Evolutionary conservation across 352 stramenopile species (phyloP).

Genomic region (Phytophthora pseudosyringae): DNA sequence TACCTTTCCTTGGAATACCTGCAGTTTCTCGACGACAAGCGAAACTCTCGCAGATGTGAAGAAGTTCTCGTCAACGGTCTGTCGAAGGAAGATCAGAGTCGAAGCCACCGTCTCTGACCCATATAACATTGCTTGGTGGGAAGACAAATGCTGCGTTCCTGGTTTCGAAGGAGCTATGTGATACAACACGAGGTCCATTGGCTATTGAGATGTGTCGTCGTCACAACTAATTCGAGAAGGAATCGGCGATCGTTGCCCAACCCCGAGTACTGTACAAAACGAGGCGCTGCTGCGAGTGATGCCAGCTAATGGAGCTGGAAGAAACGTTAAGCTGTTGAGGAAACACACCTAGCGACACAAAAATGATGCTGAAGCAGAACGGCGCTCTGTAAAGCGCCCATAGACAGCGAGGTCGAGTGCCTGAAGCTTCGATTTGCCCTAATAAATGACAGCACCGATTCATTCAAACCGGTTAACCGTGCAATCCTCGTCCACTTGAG

Average conservation of each 20-base stretch:
- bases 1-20: slow-evolving; percentile 14
- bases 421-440: too few relatives aligned
- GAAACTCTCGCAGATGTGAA: background rate
- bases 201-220: slow-evolving; percentile 2
- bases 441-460: too few relatives aligned
- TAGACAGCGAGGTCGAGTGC: too few relatives aligned
- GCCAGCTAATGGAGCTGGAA: too few relatives aligned
- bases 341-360: too few relatives aligned
- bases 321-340: too few relatives aligned
- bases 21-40: slow-evolving; percentile 7
- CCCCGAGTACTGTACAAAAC: background rate
- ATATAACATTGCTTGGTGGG: background rate
- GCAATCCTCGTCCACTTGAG: too few relatives aligned
- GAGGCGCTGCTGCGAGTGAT: background rate
- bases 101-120: slow-evolving; percentile 4
- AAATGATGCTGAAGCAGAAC: too few relatives aligned
- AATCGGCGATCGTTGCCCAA: background rate
- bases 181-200: slow-evolving; percentile 11
- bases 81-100: background rate
- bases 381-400: too few relatives aligned
- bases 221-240: background rate
- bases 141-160: slow-evolving; percentile 1
- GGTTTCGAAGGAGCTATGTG: slow-evolving; percentile 12
- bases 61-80: slow-evolving; percentile 1
- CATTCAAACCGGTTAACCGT: too few relatives aligned